Conservation (phyloP, 306 rosid genomes). For the Cucumis hystrix region DNA sequence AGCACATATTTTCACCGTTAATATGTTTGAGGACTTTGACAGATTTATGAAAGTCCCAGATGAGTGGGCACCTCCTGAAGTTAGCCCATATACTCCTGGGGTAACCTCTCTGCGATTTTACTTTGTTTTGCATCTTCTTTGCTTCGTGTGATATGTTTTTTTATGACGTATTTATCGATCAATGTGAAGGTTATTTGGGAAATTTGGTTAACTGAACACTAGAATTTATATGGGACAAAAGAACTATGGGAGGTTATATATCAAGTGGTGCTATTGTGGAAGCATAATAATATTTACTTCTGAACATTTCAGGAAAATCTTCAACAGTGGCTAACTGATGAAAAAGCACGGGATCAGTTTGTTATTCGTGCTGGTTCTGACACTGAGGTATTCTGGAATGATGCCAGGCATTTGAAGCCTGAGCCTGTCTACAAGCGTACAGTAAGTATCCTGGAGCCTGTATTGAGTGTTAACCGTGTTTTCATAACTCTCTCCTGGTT, state of each 20-base stretch:
- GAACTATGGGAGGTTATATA: neutral
- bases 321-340: conserved; percentile 80
- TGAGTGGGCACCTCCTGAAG: conserved; percentile 82
- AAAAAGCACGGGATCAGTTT: conserved; percentile 83
- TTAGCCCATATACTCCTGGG: conserved; percentile 56
- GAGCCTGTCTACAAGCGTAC: conserved; percentile 75
- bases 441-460: conserved; percentile 28
- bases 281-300: neutral
- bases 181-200: neutral
- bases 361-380: conserved; percentile 80
- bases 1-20: conserved; percentile 59
- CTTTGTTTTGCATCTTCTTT: neutral
- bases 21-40: conserved; percentile 79
- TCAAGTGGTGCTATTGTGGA: neutral
- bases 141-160: neutral
- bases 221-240: neutral
- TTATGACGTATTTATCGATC: neutral
- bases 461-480: neutral
- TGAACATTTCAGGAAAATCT: conserved; percentile 58
- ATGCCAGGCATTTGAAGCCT: conserved; percentile 66
- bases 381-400: conserved; percentile 90
- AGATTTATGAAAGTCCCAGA: conserved; percentile 76
- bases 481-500: neutral
- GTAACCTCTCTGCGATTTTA: conserved; percentile 18
- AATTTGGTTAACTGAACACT: neutral